A percentile compares a stretch with the other conserved stretches of the same genome.
Conservation (phyloP, 306 rosid genomes). For the Potentilla sterilis region DNA sequence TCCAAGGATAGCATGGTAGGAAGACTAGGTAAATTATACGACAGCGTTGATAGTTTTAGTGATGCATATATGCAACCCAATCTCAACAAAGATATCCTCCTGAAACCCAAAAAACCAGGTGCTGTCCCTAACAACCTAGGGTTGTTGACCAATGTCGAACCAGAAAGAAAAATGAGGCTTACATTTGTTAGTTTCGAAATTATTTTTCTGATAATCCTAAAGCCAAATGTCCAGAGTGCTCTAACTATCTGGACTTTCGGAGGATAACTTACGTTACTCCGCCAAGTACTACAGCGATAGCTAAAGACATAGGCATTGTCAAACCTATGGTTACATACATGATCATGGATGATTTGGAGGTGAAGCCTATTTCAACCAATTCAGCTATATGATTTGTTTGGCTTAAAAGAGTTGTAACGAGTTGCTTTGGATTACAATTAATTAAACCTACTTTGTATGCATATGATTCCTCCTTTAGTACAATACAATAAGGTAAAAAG, state of each 20-base stretch:
- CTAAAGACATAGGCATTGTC: constrained; percentile 21
- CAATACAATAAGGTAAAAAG: constrained; percentile 3
- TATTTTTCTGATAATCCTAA: background rate
- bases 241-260: fast-evolving
- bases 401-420: background rate
- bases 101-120: constrained; percentile 9
- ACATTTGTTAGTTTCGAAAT: constrained; percentile 4
- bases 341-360: too few species aligned
- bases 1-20: constrained; percentile 5
- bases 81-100: background rate
- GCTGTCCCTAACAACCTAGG: background rate
- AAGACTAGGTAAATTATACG: constrained; percentile 8
- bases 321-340: constrained; percentile 20
- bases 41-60: constrained; percentile 19
- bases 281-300: too few species aligned
- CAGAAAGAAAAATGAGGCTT: background rate
- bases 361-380: constrained; percentile 11
- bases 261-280: background rate
- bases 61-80: constrained; percentile 9
- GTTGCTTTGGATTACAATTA: background rate
- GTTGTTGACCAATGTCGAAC: background rate
- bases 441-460: background rate
- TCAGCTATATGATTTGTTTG: background rate
- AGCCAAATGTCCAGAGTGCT: background rate
- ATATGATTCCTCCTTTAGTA: background rate